Conservation (phyloP, 176 grass and related monocot genomes). For the Oryza meyeriana region DNA sequence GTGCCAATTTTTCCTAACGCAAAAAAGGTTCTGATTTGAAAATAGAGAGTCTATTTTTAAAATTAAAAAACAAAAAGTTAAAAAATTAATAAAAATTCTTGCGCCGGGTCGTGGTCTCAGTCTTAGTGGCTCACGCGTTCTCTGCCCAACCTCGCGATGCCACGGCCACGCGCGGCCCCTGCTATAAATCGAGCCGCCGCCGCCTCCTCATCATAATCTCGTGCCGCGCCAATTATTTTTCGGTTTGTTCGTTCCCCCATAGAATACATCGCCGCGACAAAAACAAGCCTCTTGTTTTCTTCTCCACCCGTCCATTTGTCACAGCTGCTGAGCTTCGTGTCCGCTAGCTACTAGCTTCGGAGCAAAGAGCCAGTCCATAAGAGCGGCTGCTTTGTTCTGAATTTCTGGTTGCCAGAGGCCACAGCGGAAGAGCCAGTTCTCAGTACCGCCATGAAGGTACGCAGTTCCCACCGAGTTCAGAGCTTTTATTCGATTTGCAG, state of each 20-base stretch:
- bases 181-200: constrained; percentile 6
- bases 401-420: background rate
- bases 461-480: background rate
- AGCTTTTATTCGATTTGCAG: background rate
- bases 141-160: background rate
- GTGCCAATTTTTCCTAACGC: too few species aligned
- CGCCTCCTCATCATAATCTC: background rate
- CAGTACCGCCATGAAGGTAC: background rate
- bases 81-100: too few species aligned
- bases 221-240: background rate
- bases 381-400: background rate
- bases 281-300: background rate
- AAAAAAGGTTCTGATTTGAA: too few species aligned
- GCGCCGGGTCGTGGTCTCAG: background rate
- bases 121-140: background rate
- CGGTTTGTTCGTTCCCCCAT: background rate
- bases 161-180: background rate
- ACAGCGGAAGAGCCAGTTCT: background rate
- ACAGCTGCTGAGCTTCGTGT: background rate
- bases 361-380: background rate
- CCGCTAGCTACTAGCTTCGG: background rate
- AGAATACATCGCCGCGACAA: constrained; percentile 8
- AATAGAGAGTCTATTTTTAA: too few species aligned
- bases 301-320: background rate
- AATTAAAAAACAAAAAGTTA: too few species aligned